Percentiles rank a stretch among this genome's conserved stretches.
These are phyloP conservation scores for Chytridiales sp. DNA, from an alignment of 371 early-diverging fungal genomes.

Conservation along the genomic window DNA sequence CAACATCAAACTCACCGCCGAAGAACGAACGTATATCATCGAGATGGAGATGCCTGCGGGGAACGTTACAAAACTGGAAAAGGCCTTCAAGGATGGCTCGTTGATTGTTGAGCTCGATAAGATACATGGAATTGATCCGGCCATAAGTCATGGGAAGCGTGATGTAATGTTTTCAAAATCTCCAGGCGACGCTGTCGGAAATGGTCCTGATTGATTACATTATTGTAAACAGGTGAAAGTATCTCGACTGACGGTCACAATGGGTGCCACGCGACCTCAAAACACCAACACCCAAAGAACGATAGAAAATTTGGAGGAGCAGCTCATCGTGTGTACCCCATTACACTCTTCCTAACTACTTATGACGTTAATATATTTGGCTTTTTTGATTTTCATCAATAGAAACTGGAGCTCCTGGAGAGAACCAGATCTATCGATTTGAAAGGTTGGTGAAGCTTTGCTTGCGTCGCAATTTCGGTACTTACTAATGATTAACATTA, in stretches of 20 bases:
- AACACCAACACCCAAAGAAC: constrained; percentile 35
- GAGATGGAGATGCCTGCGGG: constrained; percentile 45
- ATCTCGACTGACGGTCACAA: constrained; percentile 35
- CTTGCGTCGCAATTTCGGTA: background rate
- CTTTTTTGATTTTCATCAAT: too few species aligned
- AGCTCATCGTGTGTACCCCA: too few species aligned
- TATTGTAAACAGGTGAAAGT: constrained; percentile 36
- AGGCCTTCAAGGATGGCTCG: constrained; percentile 45
- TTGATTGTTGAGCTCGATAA: constrained; percentile 47
- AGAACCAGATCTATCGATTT: constrained; percentile 47
- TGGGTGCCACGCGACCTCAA: constrained; percentile 42
- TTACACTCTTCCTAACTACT: too few species aligned
- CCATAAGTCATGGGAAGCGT: constrained; percentile 34
- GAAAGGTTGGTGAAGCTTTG: constrained; percentile 28
- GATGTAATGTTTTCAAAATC: constrained; percentile 34
- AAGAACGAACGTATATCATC: constrained; percentile 42
- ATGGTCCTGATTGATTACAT: background rate
- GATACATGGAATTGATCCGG: constrained; percentile 51
- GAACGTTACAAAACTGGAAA: constrained; percentile 37
- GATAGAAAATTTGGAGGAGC: constrained; percentile 43
- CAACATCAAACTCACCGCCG: constrained; percentile 41
- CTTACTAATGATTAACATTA: background rate
- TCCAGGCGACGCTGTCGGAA: too few species aligned
- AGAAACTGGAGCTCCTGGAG: constrained; percentile 46
- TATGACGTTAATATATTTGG: too few species aligned